Evolutionary conservation across 768 basidiomycete species (phyloP).

Genomic region (Collybia mongolica): DNA sequence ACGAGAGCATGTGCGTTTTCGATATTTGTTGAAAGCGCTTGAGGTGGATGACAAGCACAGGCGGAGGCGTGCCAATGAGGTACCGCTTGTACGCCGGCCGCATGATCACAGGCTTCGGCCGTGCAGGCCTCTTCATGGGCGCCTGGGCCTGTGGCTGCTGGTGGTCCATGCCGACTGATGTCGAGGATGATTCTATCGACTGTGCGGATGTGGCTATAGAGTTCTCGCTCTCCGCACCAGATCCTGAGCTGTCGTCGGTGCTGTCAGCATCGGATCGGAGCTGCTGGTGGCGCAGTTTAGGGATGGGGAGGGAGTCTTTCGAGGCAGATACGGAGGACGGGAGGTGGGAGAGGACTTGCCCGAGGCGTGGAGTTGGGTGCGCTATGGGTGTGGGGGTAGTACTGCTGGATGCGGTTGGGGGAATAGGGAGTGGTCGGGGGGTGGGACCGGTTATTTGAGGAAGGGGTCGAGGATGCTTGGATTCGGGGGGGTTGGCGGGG

Average conservation of each 20-base stretch:
- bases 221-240: constrained; percentile 42
- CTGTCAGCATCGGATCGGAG: constrained; percentile 17
- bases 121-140: constrained; percentile 21
- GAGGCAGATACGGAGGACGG: constrained; percentile 6
- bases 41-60: constrained; percentile 87
- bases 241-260: constrained; percentile 39
- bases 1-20: constrained; percentile 59
- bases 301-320: constrained; percentile 15
- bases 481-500: constrained; percentile 34
- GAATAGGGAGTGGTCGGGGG: not conserved
- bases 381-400: constrained; percentile 3
- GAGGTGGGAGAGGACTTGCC: constrained; percentile 14
- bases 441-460: not conserved
- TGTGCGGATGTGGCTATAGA: constrained; percentile 25
- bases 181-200: constrained; percentile 15
- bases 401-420: constrained; percentile 6
- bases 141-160: not conserved
- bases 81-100: constrained; percentile 93
- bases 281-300: constrained; percentile 3
- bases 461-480: constrained; percentile 5
- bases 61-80: constrained; percentile 82
- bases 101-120: constrained; percentile 64
- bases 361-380: constrained; percentile 12
- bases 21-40: constrained; percentile 91
- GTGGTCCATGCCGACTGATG: not conserved